A percentile compares a stretch with the other conserved stretches of the same genome.
Evolutionary conservation across 2,329 filamentous ascomycete genomes (phyloP).

Genomic region (Aspergillus unguis): DNA sequence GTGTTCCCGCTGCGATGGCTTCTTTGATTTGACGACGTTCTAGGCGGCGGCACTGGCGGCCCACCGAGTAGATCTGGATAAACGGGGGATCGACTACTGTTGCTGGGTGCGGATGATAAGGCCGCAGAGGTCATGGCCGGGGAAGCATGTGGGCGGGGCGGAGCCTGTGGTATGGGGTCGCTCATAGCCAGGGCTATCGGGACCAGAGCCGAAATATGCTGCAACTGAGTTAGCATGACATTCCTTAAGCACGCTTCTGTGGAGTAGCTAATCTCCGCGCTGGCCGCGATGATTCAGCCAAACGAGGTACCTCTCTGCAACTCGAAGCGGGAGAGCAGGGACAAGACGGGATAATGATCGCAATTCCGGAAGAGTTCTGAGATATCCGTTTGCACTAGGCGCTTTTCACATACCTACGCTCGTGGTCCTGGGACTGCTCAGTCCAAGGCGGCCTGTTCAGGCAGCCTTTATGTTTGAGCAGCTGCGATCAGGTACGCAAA

Average conservation of each 20-base stretch:
- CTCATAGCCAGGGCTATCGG: slow-evolving; percentile 41
- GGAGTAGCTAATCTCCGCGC: slow-evolving; percentile 17
- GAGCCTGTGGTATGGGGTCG: slow-evolving; percentile 44
- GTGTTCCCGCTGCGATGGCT: slow-evolving; percentile 38
- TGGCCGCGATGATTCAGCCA: slow-evolving; percentile 48
- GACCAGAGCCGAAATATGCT: slow-evolving; percentile 32
- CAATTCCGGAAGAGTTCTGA: slow-evolving; percentile 49
- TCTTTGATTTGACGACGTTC: slow-evolving; percentile 73
- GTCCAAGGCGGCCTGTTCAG: slow-evolving; percentile 24
- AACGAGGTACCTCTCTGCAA: slow-evolving; percentile 7
- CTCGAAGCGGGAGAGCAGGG: neutral
- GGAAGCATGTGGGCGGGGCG: slow-evolving; percentile 42
- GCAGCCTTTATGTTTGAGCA: slow-evolving; percentile 14
- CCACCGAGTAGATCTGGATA: slow-evolving; percentile 52
- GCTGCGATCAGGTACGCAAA: slow-evolving; percentile 25
- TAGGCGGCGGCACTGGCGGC: slow-evolving; percentile 71
- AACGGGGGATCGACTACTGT: slow-evolving; percentile 31
- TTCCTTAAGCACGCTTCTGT: slow-evolving; percentile 12
- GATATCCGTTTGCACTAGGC: slow-evolving; percentile 58
- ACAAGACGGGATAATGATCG: slow-evolving; percentile 39
- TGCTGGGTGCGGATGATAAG: slow-evolving; percentile 27
- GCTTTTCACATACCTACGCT: slow-evolving; percentile 61
- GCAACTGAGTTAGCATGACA: slow-evolving; percentile 24
- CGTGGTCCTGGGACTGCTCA: slow-evolving; percentile 19
- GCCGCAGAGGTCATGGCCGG: slow-evolving; percentile 36